phyloP scores from a whole-genome alignment of 139 green algal species.

The Asterochloris sp. region DNA sequence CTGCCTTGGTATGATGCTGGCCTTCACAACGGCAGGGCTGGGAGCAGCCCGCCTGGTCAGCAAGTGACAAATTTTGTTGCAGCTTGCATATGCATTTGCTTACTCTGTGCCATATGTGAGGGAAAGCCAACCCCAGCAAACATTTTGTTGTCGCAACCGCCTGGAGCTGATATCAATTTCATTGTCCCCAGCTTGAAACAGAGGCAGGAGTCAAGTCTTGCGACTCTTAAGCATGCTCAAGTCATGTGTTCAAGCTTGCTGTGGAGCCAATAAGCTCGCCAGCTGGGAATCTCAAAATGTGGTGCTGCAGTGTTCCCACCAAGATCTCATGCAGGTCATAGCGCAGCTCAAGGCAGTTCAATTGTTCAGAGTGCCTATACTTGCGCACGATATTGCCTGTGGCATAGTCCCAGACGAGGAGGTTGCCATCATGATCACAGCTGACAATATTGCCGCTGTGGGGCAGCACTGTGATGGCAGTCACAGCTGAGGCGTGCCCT shows the following conservation, averaged over 20 bases:
- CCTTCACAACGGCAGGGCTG: conserved; percentile 46
- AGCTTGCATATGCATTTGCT: neutral
- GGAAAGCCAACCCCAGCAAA: too few species aligned
- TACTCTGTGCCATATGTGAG: neutral
- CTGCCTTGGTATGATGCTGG: conserved; percentile 52
- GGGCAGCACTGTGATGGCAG: conserved; percentile 39
- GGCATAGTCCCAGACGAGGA: conserved; percentile 64
- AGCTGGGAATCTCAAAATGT: conserved; percentile 32
- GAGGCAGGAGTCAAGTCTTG: too few species aligned
- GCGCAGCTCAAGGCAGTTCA: conserved; percentile 31
- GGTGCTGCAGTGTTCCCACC: conserved; percentile 44
- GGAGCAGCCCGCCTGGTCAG: conserved; percentile 40
- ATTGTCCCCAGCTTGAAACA: too few species aligned
- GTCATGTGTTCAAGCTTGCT: too few species aligned
- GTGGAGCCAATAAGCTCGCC: neutral
- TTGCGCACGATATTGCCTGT: conserved; percentile 36
- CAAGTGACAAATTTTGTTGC: neutral
- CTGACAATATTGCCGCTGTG: conserved; percentile 44
- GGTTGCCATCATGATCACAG: conserved; percentile 44
- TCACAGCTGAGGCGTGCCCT: conserved; percentile 50
- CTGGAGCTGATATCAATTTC: too few species aligned
- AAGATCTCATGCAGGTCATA: conserved; percentile 37
- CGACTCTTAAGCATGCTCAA: too few species aligned
- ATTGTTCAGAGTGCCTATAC: conserved; percentile 25
- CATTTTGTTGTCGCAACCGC: too few species aligned